phyloP scores from a whole-genome alignment of 73 alveolate genomes.

The Effrenium voratum region DNA sequence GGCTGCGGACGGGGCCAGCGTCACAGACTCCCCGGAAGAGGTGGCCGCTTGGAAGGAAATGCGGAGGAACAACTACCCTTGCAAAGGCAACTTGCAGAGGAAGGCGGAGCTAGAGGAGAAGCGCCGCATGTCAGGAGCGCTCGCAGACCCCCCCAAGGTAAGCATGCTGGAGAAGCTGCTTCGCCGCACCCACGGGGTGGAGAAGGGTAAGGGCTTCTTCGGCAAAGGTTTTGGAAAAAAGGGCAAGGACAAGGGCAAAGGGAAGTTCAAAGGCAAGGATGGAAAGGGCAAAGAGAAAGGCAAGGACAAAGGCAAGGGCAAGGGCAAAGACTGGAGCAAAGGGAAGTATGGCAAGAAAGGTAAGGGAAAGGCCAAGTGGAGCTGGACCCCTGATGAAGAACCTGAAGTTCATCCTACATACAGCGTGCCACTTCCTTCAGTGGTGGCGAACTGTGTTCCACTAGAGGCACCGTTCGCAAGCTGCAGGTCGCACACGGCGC shows the following conservation, averaged over 20 bases:
- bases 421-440: constrained; percentile 49
- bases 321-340: constrained; percentile 37
- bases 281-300: constrained; percentile 53
- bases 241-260: constrained; percentile 51
- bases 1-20: constrained; percentile 85
- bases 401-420: constrained; percentile 45
- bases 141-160: constrained; percentile 68
- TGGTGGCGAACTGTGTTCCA: constrained; percentile 71
- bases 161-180: constrained; percentile 90
- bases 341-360: constrained; percentile 47
- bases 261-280: constrained; percentile 33
- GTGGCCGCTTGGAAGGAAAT: constrained; percentile 56
- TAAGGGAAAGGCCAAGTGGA: constrained; percentile 45
- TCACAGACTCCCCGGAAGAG: constrained; percentile 88
- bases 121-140: constrained; percentile 72
- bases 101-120: constrained; percentile 84
- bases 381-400: not conserved
- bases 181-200: constrained; percentile 48
- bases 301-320: not conserved
- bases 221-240: constrained; percentile 71
- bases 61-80: constrained; percentile 63
- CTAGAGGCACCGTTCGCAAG: constrained; percentile 68
- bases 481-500: not conserved
- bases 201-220: not conserved
- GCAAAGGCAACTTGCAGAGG: constrained; percentile 51